Evolutionary conservation across 179 eudicot genomes (phyloP).

Genomic region (Silene noctiflora): DNA sequence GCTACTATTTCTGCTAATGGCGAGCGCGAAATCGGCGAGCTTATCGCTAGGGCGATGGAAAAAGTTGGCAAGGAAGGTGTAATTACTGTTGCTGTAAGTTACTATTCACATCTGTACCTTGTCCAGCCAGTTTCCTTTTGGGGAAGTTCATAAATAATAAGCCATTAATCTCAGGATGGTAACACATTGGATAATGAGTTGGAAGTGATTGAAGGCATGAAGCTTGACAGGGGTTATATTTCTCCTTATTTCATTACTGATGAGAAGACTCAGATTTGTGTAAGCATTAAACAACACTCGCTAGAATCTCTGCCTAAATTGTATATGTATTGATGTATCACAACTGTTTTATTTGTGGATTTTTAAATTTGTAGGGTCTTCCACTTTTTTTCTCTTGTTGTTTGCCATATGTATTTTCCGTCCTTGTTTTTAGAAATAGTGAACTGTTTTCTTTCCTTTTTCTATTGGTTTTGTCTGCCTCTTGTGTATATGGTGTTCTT

Average conservation of each 20-base stretch:
- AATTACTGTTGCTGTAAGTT: slow-evolving; percentile 82
- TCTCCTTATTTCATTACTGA: slow-evolving; percentile 95
- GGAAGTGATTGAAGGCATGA: slow-evolving; percentile 98
- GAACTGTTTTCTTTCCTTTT: background rate
- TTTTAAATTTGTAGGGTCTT: background rate
- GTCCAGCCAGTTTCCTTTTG: slow-evolving; percentile 4
- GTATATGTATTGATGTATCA: background rate
- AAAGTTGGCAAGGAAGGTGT: slow-evolving; percentile 98
- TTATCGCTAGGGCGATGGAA: slow-evolving; percentile 94
- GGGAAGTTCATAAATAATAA: slow-evolving; percentile 13
- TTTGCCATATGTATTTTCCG: background rate
- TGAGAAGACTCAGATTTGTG: slow-evolving; percentile 76
- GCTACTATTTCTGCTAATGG: slow-evolving; percentile 96
- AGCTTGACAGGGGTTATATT: slow-evolving; percentile 86
- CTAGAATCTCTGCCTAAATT: background rate
- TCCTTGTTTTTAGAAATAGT: no score
- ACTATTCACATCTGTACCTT: slow-evolving; percentile 7
- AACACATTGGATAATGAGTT: slow-evolving; percentile 79
- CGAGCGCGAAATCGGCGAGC: slow-evolving; percentile 84
- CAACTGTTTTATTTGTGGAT: background rate
- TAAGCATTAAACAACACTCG: slow-evolving; percentile 40
- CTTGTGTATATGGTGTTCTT: background rate
- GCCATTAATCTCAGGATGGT: slow-evolving; percentile 57
- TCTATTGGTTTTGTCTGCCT: background rate
- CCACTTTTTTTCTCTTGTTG: background rate